Base-by-base conservation (phyloP, 108 stramenopile genomes). In the Phaeodactylum tricornutum region DNA sequence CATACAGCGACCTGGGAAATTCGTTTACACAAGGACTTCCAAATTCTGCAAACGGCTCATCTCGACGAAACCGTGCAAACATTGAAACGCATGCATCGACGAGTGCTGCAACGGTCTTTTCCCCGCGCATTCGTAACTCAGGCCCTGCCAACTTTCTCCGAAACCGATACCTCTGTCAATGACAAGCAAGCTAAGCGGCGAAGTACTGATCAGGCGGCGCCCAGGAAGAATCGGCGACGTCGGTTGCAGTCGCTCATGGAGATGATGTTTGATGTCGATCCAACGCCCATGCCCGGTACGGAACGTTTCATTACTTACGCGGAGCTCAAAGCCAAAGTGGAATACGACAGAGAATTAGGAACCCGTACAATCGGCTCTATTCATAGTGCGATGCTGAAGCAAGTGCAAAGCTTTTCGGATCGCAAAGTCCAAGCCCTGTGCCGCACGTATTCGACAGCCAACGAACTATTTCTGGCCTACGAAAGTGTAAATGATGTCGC, bases 1-100 rank as follows among this genome's bases (percentile, higher is more conserved):
- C 54, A 59, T 15, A 62, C 47, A 44, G 77, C 72, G 32, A 68
- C 71, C 61, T 71, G 70, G 66, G 64, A 79, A 53, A 79, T 66
- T 0, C 56, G 69, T 21, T 27, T 73, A 2, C 45, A 71, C 6
- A 37, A 59, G 25, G 70, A 64, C 30, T 74, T 74, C 57, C 52
- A 61, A 29, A 49, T 79, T 19, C 27, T 79, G 23, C 56, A 57
- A 31, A 79, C 77, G 11, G 32, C 48, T 38, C 50, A 69, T 51
- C 23, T 74, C 45, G 29, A 55, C 14, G 72, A 74, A 27, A 74
- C 77, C 3, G 77, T 74, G 0, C 34, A 30, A 14, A 43, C 39
- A n/a, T 45, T 79, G n/a, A 70, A 68, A 45, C 40, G 69, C 38
- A 19, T 79, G n/a, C 77, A 79, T 52, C 54, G 72, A 41, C 69